These are phyloP conservation scores for Pseudomicrostroma phylloplanum DNA, from an alignment of 1,284 basidiomycete genomes.

Conservation along the genomic window DNA sequence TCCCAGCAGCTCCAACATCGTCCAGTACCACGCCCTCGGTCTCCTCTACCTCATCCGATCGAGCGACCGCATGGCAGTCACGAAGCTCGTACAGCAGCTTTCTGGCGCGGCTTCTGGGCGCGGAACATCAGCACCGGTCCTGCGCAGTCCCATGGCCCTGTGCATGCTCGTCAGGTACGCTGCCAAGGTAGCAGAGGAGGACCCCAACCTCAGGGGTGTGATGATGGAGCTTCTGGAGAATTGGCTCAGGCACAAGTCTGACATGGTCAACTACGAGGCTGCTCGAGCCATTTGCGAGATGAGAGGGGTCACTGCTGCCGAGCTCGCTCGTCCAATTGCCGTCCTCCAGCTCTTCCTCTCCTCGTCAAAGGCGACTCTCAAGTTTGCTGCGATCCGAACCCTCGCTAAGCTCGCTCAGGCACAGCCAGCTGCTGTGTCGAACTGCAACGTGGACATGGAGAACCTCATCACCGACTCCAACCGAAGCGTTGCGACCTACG, in stretches of 20 bases:
- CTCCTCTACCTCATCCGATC: constrained; percentile 90
- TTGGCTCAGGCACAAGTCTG: constrained; percentile 95
- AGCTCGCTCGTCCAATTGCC: constrained; percentile 74
- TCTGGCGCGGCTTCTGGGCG: constrained; percentile 65
- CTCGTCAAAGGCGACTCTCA: constrained; percentile 61
- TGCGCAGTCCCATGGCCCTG: constrained; percentile 95
- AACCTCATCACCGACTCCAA: constrained; percentile 94
- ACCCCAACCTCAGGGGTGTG: constrained; percentile 56
- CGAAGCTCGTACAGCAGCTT: constrained; percentile 94
- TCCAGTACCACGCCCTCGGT: constrained; percentile 95
- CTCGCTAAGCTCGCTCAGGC: constrained; percentile 72
- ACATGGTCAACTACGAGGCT: constrained; percentile 99
- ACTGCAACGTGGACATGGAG: constrained; percentile 96
- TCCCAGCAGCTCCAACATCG: constrained; percentile 62
- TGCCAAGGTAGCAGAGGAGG: constrained; percentile 94
- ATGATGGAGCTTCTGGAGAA: constrained; percentile 92
- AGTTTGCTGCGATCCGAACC: constrained; percentile 95
- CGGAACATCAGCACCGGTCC: constrained; percentile 65
- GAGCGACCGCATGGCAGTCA: constrained; percentile 96
- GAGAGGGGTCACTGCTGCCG: constrained; percentile 69
- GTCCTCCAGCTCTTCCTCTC: constrained; percentile 50
- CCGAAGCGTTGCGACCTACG: constrained; percentile 93
- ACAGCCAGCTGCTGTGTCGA: constrained; percentile 76
- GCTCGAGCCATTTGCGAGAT: constrained; percentile 95
- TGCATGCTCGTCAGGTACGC: constrained; percentile 99